phyloP scores from a whole-genome alignment of 2,329 filamentous ascomycete species.

The Trichothecium sympodiale region DNA sequence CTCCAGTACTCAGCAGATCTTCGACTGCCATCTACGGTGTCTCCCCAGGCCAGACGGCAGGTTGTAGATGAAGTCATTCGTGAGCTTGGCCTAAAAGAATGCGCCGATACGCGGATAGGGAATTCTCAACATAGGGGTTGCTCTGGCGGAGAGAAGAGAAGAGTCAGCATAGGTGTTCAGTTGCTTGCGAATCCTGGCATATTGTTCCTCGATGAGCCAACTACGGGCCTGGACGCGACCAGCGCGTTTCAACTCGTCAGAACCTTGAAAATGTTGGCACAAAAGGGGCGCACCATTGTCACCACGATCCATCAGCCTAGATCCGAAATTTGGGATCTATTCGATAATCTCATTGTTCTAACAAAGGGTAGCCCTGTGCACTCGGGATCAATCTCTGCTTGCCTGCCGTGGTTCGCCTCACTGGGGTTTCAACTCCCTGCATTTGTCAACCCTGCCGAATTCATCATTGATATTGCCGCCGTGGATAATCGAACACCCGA shows the following conservation, averaged over 20 bases:
- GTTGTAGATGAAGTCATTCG: constrained; percentile 69
- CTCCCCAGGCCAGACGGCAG: constrained; percentile 42
- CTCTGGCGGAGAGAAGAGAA: constrained; percentile 67
- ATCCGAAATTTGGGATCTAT: constrained; percentile 69
- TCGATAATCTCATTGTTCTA: constrained; percentile 61
- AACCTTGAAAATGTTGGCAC: constrained; percentile 56
- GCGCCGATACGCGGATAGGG: constrained; percentile 63
- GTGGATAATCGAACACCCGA: constrained; percentile 61
- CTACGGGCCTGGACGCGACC: constrained; percentile 66
- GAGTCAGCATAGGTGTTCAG: constrained; percentile 69
- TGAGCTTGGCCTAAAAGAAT: constrained; percentile 66
- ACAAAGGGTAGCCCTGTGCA: constrained; percentile 59
- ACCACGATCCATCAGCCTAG: constrained; percentile 69
- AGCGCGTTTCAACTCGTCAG: constrained; percentile 64
- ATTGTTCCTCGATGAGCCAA: constrained; percentile 69
- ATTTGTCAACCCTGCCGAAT: constrained; percentile 71
- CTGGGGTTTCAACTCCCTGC: constrained; percentile 52
- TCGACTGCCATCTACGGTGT: constrained; percentile 53
- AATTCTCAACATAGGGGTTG: constrained; percentile 62
- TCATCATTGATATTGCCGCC: constrained; percentile 63
- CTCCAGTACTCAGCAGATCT: constrained; percentile 62
- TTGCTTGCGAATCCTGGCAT: constrained; percentile 69
- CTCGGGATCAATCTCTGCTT: constrained; percentile 46
- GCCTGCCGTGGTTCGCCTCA: constrained; percentile 51
- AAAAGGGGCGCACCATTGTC: constrained; percentile 59